phyloP scores from a whole-genome alignment of 345 rosid species.

The Erysimum cheiranthoides region DNA sequence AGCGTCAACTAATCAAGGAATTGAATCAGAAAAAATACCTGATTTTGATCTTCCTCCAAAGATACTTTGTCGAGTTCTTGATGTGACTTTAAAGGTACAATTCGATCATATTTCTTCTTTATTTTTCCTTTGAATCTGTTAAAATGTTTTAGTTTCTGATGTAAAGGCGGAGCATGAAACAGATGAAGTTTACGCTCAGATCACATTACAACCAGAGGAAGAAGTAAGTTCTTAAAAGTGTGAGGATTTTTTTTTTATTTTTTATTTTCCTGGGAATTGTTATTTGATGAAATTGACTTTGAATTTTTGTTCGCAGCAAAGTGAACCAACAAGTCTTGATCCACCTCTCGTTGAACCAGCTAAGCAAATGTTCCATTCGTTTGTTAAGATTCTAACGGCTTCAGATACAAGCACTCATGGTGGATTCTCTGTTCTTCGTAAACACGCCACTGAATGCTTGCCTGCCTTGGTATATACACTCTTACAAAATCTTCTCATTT shows the following conservation, averaged over 20 bases:
- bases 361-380: constrained; percentile 61
- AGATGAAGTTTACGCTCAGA: constrained; percentile 92
- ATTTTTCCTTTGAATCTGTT: constrained; percentile 3
- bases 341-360: constrained; percentile 54
- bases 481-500: background rate
- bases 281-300: background rate
- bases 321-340: constrained; percentile 63
- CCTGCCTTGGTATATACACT: constrained; percentile 60
- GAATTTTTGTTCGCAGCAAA: constrained; percentile 54
- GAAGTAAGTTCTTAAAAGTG: constrained; percentile 52
- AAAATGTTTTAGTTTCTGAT: background rate
- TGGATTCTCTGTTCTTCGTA: constrained; percentile 89
- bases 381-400: constrained; percentile 85
- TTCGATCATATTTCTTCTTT: background rate
- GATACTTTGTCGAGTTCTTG: constrained; percentile 78
- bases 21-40: constrained; percentile 59
- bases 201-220: constrained; percentile 71
- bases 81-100: constrained; percentile 64
- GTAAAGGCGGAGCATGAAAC: constrained; percentile 76
- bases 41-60: constrained; percentile 72
- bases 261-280: background rate
- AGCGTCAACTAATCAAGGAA: constrained; percentile 84
- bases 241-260: background rate
- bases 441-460: constrained; percentile 83
- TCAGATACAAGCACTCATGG: constrained; percentile 96